These are phyloP conservation scores for Cyberlindnera mrakii DNA, from an alignment of 805 yeast species.

Conservation along the genomic window DNA sequence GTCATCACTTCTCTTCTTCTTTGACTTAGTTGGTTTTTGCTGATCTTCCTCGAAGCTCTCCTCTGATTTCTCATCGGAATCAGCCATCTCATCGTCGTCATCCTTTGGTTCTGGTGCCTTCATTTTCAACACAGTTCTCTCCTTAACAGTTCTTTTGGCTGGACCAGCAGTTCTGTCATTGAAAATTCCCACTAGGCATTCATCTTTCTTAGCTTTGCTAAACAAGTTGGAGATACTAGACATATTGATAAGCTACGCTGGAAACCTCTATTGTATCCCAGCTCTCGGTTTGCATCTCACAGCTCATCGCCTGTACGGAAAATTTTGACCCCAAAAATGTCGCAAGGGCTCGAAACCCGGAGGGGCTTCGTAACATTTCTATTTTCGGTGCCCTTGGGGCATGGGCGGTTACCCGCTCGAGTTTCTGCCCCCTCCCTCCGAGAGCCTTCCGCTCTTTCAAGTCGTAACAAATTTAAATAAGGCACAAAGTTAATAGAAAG, in stretches of 20 bases:
- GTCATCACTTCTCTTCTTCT: constrained; percentile 17
- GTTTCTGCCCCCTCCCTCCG: too few relatives aligned
- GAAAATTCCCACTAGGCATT: constrained; percentile 28
- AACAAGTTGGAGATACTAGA: constrained; percentile 29
- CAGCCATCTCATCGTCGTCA: constrained; percentile 17
- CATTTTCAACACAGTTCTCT: constrained; percentile 28
- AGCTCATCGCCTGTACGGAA: background rate
- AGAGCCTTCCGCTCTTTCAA: too few relatives aligned
- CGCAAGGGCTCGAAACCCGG: background rate
- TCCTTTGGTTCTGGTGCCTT: constrained; percentile 12
- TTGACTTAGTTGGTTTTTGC: constrained; percentile 20
- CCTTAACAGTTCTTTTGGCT: constrained; percentile 32
- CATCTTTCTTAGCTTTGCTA: constrained; percentile 25
- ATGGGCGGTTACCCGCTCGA: too few relatives aligned
- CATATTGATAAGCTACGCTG: constrained; percentile 12
- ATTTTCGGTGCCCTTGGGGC: too few relatives aligned
- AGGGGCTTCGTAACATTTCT: too few relatives aligned
- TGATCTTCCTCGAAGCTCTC: constrained; percentile 19
- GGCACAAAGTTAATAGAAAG: too few relatives aligned
- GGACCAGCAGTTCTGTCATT: constrained; percentile 40
- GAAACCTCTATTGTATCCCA: background rate
- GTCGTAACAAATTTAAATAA: too few relatives aligned
- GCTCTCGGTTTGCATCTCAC: background rate
- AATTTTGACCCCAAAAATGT: background rate
- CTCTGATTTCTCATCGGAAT: constrained; percentile 19